Evolutionary conservation across 2,329 filamentous ascomycete species (phyloP).

Genomic region (Tolypocladium capitatum): DNA sequence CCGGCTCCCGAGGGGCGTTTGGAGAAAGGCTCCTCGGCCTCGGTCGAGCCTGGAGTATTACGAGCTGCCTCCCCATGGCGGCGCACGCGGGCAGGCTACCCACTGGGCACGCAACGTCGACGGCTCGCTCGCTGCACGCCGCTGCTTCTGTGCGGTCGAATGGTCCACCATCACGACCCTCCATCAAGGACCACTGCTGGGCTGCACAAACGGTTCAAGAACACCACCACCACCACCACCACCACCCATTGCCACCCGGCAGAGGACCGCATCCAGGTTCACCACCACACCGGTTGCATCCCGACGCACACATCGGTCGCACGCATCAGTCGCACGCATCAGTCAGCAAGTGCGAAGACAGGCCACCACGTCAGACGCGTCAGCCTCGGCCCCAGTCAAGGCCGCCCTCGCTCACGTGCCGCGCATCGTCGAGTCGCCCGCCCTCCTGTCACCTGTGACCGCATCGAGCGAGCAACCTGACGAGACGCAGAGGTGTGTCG

Average conservation of each 20-base stretch:
- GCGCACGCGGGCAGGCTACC: background rate
- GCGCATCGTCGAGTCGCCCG: background rate
- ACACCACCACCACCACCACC: background rate
- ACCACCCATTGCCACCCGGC: too few relatives aligned
- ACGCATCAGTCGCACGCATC: too few relatives aligned
- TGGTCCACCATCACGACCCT: background rate
- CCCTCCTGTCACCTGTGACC: background rate
- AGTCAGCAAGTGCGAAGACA: background rate
- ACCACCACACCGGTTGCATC: background rate
- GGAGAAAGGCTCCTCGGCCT: background rate
- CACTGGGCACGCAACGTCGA: slow-evolving; percentile 1
- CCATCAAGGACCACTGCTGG: background rate
- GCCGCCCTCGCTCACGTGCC: slow-evolving; percentile 1
- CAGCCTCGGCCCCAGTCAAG: background rate
- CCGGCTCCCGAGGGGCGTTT: background rate
- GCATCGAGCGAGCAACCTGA: background rate
- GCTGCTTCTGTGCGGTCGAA: background rate
- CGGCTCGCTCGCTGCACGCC: slow-evolving; percentile 1
- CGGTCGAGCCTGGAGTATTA: background rate
- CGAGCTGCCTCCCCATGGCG: background rate
- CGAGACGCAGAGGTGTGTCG: background rate
- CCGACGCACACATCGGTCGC: background rate
- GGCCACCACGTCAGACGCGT: slow-evolving; percentile 1
- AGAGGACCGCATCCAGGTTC: background rate
- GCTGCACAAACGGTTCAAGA: background rate